Conservation (phyloP, 2,329 filamentous ascomycete genomes). For the Talaromyces sp. region DNA sequence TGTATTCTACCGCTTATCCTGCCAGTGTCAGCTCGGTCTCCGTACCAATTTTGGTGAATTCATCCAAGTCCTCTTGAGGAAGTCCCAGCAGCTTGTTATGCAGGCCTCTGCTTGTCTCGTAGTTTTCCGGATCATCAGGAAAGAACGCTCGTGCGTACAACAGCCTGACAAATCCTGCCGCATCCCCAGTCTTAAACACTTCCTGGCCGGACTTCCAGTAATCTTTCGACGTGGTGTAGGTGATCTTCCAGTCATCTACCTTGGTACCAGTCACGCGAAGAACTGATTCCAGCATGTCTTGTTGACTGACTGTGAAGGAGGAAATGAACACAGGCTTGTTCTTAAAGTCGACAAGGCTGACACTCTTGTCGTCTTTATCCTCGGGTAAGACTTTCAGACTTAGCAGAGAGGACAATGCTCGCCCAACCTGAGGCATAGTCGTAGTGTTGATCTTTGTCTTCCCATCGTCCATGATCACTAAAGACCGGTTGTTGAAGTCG, state of each 20-base stretch:
- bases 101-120: background rate
- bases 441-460: conserved; percentile 51
- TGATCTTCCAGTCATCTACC: conserved; percentile 58
- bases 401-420: conserved; percentile 50
- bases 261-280: conserved; percentile 54
- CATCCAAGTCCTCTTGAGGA: conserved; percentile 2
- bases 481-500: conserved; percentile 39
- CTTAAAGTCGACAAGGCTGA: conserved; percentile 39
- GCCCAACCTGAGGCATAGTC: conserved; percentile 54
- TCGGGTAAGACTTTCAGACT: conserved; percentile 41
- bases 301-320: conserved; percentile 57
- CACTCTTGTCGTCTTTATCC: conserved; percentile 28
- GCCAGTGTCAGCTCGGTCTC: too few relatives aligned
- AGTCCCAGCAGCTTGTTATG: background rate
- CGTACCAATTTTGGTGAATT: background rate
- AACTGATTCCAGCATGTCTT: conserved; percentile 59
- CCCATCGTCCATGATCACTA: conserved; percentile 53
- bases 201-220: conserved; percentile 47
- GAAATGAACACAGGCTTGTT: conserved; percentile 50
- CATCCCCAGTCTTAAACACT: conserved; percentile 38
- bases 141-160: conserved; percentile 56
- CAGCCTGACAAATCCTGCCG: conserved; percentile 42
- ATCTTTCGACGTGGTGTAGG: conserved; percentile 41
- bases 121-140: conserved; percentile 27
- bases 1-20: too few relatives aligned